Percentiles rank a stretch among this genome's conserved stretches.
Conservation (phyloP, 306 rosid genomes). For the Phaseolus lunatus region DNA sequence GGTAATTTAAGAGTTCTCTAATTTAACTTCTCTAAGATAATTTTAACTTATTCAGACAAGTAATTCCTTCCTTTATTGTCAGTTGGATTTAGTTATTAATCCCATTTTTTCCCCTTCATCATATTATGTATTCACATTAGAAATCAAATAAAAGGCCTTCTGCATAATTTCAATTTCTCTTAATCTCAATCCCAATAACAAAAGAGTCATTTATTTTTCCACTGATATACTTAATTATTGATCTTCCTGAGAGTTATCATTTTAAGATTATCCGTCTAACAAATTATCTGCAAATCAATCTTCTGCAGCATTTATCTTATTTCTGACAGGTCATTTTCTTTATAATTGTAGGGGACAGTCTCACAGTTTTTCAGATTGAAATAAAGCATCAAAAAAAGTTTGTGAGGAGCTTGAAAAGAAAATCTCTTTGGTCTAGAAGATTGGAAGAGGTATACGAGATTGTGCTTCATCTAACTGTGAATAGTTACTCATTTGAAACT, state of each 20-base stretch:
- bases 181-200: background rate
- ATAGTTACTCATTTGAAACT: constrained; percentile 22
- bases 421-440: constrained; percentile 86
- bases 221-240: background rate
- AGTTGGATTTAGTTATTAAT: background rate
- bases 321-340: constrained; percentile 48
- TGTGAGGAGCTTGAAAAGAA: constrained; percentile 82
- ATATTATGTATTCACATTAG: background rate
- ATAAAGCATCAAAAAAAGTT: constrained; percentile 78
- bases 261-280: background rate
- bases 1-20: background rate
- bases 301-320: constrained; percentile 34
- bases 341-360: constrained; percentile 78
- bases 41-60: background rate
- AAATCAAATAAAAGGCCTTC: background rate
- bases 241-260: background rate
- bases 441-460: constrained; percentile 79
- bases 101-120: background rate
- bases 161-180: background rate
- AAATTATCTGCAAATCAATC: background rate
- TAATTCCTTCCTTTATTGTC: background rate
- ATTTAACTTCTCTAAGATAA: background rate
- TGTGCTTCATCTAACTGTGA: constrained; percentile 22
- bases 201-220: too few relatives aligned
- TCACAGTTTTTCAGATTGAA: constrained; percentile 74